Conservation (phyloP, 202 grass and related monocot species). For the Eragrostis tef region DNA sequence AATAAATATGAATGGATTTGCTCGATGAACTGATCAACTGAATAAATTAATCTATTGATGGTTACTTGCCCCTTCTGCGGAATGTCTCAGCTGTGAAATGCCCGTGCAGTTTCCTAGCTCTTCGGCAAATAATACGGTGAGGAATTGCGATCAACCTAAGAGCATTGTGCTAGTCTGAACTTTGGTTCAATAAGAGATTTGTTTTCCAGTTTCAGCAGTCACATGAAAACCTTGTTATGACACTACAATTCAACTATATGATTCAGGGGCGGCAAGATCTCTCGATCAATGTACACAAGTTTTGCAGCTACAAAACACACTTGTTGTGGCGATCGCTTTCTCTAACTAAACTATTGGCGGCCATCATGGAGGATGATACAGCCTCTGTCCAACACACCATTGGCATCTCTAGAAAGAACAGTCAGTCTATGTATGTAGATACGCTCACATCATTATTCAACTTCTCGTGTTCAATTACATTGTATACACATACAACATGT, state of each 20-base stretch:
- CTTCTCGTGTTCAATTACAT: neutral
- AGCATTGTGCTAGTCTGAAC: neutral
- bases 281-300: neutral
- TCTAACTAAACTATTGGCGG: neutral
- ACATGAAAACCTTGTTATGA: neutral
- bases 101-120: neutral
- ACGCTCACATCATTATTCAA: neutral
- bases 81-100: neutral
- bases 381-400: neutral
- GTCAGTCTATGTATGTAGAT: neutral
- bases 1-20: conserved; percentile 52
- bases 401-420: neutral
- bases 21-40: conserved; percentile 20
- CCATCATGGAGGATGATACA: neutral
- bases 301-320: neutral
- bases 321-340: neutral
- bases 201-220: neutral
- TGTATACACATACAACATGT: conserved; percentile 20
- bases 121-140: neutral
- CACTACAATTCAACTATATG: neutral
- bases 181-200: neutral
- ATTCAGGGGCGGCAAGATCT: neutral
- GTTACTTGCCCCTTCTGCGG: neutral
- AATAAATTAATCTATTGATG: neutral
- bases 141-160: too few relatives aligned